Evolutionary conservation across 495 filamentous ascomycete species (phyloP).

Genomic region (Tuber melanosporum): DNA sequence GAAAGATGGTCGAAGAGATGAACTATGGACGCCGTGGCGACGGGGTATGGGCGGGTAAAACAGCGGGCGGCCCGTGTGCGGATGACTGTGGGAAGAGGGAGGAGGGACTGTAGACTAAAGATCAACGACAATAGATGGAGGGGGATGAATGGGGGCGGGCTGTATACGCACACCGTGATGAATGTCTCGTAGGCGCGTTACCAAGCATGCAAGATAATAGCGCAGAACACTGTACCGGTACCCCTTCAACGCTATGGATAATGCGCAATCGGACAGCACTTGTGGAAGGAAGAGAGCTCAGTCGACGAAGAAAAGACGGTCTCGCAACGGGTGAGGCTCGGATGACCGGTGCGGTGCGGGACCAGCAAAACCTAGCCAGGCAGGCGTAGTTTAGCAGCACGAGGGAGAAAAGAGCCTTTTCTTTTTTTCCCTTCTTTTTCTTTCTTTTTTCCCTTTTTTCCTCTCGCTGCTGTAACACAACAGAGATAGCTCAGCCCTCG

Average conservation of each 20-base stretch:
- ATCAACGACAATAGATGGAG: constrained; percentile 4
- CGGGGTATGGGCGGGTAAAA: not conserved
- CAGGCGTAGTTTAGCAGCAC: not conserved
- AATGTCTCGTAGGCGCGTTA: not conserved
- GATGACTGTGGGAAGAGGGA: not conserved
- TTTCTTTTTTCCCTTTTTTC: not conserved
- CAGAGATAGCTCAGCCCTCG: not conserved
- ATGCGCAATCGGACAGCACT: not conserved
- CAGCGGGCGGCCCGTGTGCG: not conserved
- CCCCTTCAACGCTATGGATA: not conserved
- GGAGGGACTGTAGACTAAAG: not conserved
- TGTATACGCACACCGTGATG: not conserved
- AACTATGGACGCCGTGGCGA: constrained; percentile 26
- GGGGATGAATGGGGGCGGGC: not conserved
- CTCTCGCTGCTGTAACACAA: not conserved
- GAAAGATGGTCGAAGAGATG: constrained; percentile 25
- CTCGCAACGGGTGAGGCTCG: not conserved
- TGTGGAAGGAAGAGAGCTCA: not conserved
- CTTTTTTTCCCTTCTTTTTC: not conserved
- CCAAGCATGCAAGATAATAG: not conserved
- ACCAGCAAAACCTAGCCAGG: no score
- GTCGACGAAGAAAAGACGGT: not conserved
- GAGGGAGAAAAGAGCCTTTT: not conserved
- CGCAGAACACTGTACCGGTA: not conserved
- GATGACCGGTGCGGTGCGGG: not conserved